phyloP scores from a whole-genome alignment of 2,329 filamentous ascomycete species.

The Nemania sp. region DNA sequence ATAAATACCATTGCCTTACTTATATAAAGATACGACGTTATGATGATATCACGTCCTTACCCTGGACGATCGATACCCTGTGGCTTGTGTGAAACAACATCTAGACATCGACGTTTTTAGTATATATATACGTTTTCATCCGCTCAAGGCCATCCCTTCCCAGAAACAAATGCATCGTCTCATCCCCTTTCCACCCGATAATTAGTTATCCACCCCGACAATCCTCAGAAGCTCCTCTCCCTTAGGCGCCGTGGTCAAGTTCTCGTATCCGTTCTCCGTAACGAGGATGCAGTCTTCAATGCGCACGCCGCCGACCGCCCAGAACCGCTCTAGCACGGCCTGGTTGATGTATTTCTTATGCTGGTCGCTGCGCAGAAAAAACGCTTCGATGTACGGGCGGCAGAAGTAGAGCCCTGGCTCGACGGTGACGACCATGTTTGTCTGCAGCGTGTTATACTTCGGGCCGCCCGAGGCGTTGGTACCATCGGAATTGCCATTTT shows the following conservation, averaged over 20 bases:
- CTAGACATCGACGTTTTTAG: no score
- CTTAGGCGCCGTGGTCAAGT: slow-evolving; percentile 80
- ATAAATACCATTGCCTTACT: no score
- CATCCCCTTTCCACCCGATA: neutral
- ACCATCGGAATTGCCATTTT: neutral
- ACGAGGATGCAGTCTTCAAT: slow-evolving; percentile 92
- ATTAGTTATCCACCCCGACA: slow-evolving; percentile 15
- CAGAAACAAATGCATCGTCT: neutral
- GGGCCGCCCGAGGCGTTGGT: neutral
- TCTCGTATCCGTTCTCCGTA: slow-evolving; percentile 77
- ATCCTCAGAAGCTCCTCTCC: slow-evolving; percentile 69
- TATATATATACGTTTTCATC: no score
- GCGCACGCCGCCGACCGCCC: slow-evolving; percentile 81
- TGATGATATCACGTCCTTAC: no score
- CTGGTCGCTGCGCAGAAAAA: slow-evolving; percentile 61
- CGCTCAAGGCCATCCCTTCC: no score
- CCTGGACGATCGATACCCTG: no score
- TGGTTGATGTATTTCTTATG: slow-evolving; percentile 68
- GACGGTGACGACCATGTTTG: slow-evolving; percentile 74
- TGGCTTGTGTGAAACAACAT: no score
- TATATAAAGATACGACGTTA: no score
- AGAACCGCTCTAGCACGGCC: slow-evolving; percentile 68
- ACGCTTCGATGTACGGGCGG: slow-evolving; percentile 70
- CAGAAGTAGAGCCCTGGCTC: slow-evolving; percentile 83
- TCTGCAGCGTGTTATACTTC: slow-evolving; percentile 44